Conservation (phyloP, 768 basidiomycete genomes). For the Calocera cornea region DNA sequence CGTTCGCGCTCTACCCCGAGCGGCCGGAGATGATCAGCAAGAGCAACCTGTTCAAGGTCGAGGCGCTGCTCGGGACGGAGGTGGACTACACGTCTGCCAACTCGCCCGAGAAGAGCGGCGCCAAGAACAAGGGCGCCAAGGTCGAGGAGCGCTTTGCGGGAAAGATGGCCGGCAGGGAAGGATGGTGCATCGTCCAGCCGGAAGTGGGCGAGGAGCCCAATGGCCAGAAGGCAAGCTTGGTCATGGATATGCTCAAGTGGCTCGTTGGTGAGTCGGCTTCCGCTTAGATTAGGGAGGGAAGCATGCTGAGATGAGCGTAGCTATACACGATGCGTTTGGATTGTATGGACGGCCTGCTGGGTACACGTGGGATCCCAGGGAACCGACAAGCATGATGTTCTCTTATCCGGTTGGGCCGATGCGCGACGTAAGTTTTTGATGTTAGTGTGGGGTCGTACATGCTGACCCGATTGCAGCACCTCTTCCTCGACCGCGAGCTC, state of each 20-base stretch:
- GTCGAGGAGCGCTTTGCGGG: conserved; percentile 23
- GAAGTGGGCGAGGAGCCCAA: conserved; percentile 28
- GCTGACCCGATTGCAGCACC: conserved; percentile 35
- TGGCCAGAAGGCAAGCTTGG: conserved; percentile 38
- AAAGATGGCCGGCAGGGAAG: conserved; percentile 57
- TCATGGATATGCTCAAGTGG: conserved; percentile 84
- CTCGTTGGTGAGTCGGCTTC: conserved; percentile 49
- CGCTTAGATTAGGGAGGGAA: not conserved
- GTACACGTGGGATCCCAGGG: conserved; percentile 83
- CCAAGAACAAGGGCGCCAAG: not conserved
- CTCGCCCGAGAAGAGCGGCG: not conserved
- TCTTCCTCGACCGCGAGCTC: conserved; percentile 77
- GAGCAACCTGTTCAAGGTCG: conserved; percentile 84
- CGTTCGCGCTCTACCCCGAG: conserved; percentile 91
- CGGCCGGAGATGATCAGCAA: conserved; percentile 79
- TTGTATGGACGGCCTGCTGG: conserved; percentile 76
- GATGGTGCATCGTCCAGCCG: conserved; percentile 85
- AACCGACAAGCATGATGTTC: conserved; percentile 77
- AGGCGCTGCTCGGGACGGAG: conserved; percentile 71
- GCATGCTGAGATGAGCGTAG: conserved; percentile 24
- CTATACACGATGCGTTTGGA: conserved; percentile 71
- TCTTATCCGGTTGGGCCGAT: conserved; percentile 79
- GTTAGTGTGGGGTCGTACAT: not conserved
- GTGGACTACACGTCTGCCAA: conserved; percentile 29
- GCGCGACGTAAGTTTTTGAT: conserved; percentile 50